A percentile compares a stretch with the other conserved stretches of the same genome.
phyloP scores from a whole-genome alignment of 495 filamentous ascomycete genomes.

The Entonaema liquescens region DNA sequence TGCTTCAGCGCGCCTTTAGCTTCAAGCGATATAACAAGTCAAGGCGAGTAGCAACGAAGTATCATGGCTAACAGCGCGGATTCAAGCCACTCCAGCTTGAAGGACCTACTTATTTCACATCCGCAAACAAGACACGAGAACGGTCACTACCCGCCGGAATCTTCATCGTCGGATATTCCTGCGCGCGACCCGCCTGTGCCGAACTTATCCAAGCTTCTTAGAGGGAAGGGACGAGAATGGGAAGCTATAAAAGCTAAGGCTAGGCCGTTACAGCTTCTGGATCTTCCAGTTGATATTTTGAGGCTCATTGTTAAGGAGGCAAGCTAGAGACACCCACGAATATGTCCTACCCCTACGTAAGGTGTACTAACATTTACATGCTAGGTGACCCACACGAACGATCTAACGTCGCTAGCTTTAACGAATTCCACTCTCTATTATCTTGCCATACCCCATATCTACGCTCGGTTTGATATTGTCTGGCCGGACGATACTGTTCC shows the following conservation, averaged over 20 bases:
- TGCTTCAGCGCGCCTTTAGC: conserved; percentile 19
- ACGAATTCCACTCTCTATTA: conserved; percentile 86
- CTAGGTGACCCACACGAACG: conserved; percentile 87
- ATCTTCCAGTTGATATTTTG: conserved; percentile 87
- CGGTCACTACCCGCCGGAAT: conserved; percentile 26
- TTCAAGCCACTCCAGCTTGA: conserved; percentile 30
- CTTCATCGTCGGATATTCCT: conserved; percentile 25
- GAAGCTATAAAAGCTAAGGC: conserved; percentile 49
- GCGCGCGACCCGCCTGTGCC: conserved; percentile 27
- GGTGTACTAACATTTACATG: conserved; percentile 13
- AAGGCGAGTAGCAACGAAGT: conserved; percentile 8
- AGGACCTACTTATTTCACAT: conserved; percentile 29
- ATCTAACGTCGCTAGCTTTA: conserved; percentile 82
- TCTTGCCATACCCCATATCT: conserved; percentile 85
- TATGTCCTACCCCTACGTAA: conserved; percentile 19
- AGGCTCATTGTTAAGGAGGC: conserved; percentile 92
- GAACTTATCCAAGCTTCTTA: conserved; percentile 44
- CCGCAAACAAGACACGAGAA: conserved; percentile 33
- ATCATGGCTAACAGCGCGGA: conserved; percentile 39
- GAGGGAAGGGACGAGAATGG: conserved; percentile 55
- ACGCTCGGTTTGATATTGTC: conserved; percentile 91
- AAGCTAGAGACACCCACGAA: conserved; percentile 38
- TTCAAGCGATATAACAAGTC: conserved; percentile 16
- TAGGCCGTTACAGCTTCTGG: conserved; percentile 68
- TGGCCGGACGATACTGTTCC: conserved; percentile 80